Base-by-base conservation (phyloP, 2,329 filamentous ascomycete genomes). In the Nigrospora osmanthi region DNA sequence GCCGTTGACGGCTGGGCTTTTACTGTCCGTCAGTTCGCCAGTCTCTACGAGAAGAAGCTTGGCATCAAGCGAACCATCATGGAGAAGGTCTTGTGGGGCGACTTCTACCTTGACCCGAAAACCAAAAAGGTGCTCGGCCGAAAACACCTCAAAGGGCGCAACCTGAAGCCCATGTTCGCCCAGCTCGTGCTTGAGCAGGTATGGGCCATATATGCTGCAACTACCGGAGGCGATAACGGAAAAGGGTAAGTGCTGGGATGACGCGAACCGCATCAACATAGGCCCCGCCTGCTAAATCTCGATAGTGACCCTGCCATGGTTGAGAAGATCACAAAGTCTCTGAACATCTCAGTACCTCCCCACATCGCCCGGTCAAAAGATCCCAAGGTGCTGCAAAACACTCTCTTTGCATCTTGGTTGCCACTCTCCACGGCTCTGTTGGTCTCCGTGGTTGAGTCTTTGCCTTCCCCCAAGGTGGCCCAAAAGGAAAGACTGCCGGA, bases 1-100 rank as follows among this genome's bases (percentile, higher is more conserved):
- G 93, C 93, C 48, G 85, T 95, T 46, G 93, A 98, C 60, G 93
- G 93, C n/a, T 98, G 93, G 93, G 93, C 93, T 3, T 98, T 98
- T 58, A 98, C 93, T 0, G 84, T 95, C 41, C 81, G 89, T 42
- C 93, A 98, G 58, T 98, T 98, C 61, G 90, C 93, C 15, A 80
- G 80, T 34, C 71, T 97, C 28, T 98, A 97, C 60, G 91, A 97
- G 67, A 95, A 90, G 72, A 98, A 98, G 64, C 77, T 98, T 7
- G 91, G 93, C 13, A 94, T 97, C 65, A 97, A 95, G 67, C 79
- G 90, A 39, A 81, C 81, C 23, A 68, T 87, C 1, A 77, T 98
- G 60, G 90, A 98, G 65, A 96, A 93, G 61, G 89, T 96, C 0
- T 75, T 98, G 0, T 98, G 93, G 93, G 93, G 93, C 38, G 91